Percentiles rank a stretch among this genome's conserved stretches.
phyloP scores from a whole-genome alignment of 2,329 filamentous ascomycete genomes.

The Fonsecaea nubica region DNA sequence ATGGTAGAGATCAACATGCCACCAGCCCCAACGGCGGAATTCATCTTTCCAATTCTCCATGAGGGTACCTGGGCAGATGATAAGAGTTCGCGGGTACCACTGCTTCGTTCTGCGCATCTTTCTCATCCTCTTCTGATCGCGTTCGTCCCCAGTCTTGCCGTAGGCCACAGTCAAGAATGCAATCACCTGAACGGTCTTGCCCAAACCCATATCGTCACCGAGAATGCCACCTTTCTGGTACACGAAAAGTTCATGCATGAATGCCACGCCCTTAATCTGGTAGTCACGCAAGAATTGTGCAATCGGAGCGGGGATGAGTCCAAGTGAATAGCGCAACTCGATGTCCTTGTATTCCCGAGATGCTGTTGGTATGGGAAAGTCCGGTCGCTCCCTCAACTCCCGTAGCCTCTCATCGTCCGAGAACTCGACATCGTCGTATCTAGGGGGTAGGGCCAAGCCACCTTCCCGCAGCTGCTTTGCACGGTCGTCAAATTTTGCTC shows the following conservation, averaged over 20 bases:
- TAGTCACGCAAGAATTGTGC: conserved; percentile 93
- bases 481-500: conserved; percentile 71
- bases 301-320: conserved; percentile 83
- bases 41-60: conserved; percentile 93
- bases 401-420: conserved; percentile 71
- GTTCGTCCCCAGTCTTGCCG: conserved; percentile 88
- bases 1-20: conserved; percentile 84
- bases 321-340: conserved; percentile 73
- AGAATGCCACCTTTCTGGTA: conserved; percentile 90
- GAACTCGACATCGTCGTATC: conserved; percentile 76
- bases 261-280: conserved; percentile 82
- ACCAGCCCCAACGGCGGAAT: conserved; percentile 91
- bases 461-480: conserved; percentile 66
- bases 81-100: conserved; percentile 85
- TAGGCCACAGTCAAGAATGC: conserved; percentile 90
- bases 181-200: conserved; percentile 95
- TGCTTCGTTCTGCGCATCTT: conserved; percentile 71
- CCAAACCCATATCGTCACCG: conserved; percentile 96
- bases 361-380: conserved; percentile 68
- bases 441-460: conserved; percentile 77
- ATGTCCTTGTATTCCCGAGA: conserved; percentile 77
- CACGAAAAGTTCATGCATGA: conserved; percentile 86
- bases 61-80: conserved; percentile 86
- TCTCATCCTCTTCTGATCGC: conserved; percentile 85
- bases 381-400: conserved; percentile 71